Evolutionary conservation across 1,284 basidiomycete species (phyloP), one percentile per base, ranked within the genome.

Genomic region (Hymenochaete sp.): DNA sequence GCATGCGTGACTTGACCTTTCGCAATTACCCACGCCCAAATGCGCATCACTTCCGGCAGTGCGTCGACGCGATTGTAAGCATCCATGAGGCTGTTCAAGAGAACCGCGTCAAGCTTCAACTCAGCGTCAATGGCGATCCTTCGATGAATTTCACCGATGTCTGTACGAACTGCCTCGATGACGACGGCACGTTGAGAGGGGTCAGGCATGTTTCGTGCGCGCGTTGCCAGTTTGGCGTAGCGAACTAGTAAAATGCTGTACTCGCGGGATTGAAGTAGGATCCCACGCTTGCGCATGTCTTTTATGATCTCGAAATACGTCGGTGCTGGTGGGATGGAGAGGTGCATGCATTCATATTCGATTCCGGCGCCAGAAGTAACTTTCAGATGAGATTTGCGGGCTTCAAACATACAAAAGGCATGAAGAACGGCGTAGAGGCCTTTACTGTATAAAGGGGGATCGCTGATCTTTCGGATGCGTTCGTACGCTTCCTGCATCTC

Each of bases 31-130:
- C 75, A 72, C 52, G 91, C 79, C 91, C 92, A 97, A 9, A 96
- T 73, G 24, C 79, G 72, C 54, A 79, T 77, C 6, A 86, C 82
- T 50, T 86, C 79, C 1, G 65, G 67, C 48, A 80, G 82, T 45
- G 77, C 79, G 2, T 79, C 81, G 3, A 81, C 71, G 18, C 80
- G 79, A 55, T 86, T 80, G 63, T 96, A 97, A 1, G 89, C 83
- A 59, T 89, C 80, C 86, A 97, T 91, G 48, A 97, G 68, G 53
- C 88, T 77, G 57, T 93, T 95, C 71, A 86, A 81, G n/a, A 93
- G 70, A 1, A 69, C 64, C 9, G 79, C 69, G 56, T 93, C 84
- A 2, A 89, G 86, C 16, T 77, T 72, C 50, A 95, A 66, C 14
- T 72, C 70, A 7, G 80, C 70, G 57, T 96, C 91, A 33, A 92